phyloP scores from a whole-genome alignment of 2,329 filamentous ascomycete species.

The Endoconidiophora polonica region DNA sequence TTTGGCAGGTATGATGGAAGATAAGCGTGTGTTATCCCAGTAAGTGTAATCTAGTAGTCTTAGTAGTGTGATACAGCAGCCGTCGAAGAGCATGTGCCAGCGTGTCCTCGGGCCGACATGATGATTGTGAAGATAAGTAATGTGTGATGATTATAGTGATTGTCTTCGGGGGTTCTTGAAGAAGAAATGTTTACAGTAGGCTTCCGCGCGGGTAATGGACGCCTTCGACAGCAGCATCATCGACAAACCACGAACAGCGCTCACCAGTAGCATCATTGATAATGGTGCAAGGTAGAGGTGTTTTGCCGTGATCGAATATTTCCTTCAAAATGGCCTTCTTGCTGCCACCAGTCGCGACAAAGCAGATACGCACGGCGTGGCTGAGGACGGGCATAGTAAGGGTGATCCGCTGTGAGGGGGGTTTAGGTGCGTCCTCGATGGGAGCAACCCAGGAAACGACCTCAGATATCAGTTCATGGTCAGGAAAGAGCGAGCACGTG shows the following conservation, averaged over 20 bases:
- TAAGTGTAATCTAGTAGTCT: no score
- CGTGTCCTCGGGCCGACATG: no score
- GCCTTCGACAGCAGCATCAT: constrained; percentile 68
- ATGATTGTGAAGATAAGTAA: no score
- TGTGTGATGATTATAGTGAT: no score
- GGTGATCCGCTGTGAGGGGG: constrained; percentile 77
- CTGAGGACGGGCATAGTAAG: constrained; percentile 81
- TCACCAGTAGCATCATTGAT: constrained; percentile 75
- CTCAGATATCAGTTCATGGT: constrained; percentile 73
- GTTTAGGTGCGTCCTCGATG: constrained; percentile 89
- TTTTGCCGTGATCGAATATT: constrained; percentile 74
- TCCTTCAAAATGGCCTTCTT: constrained; percentile 88
- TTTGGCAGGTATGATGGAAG: no score
- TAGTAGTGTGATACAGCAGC: no score
- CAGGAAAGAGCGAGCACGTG: constrained; percentile 91
- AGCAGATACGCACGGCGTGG: constrained; percentile 72
- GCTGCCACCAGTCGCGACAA: constrained; percentile 73
- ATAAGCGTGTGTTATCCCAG: no score
- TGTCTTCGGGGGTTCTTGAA: no score
- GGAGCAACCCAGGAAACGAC: constrained; percentile 80
- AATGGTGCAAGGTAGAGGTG: constrained; percentile 66
- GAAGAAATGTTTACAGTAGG: constrained; percentile 26
- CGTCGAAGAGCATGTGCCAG: no score
- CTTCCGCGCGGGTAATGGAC: constrained; percentile 67
- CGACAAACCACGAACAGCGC: constrained; percentile 89